Base-by-base conservation (phyloP, 345 rosid species). In the Aegle marmelos region DNA sequence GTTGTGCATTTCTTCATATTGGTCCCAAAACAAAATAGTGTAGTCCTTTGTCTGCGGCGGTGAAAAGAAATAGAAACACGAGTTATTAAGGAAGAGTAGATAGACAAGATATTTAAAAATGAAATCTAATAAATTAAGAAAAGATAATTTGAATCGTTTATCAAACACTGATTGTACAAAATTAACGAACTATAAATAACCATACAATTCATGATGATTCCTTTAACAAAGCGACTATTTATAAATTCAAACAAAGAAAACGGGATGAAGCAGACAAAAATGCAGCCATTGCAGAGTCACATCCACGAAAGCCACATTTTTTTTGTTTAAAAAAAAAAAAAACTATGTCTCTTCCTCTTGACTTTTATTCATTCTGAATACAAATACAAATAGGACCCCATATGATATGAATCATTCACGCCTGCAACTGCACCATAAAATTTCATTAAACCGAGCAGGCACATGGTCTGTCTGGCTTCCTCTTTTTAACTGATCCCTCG, bases 261-360 rank as follows among this genome's bases (percentile, higher is more conserved):
- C 7, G 4, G 22, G 57, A 53, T 53, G 57, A 14, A 59, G 25
- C 41, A 70, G 81, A 78, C 78, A 79, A 69, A 69, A 10, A 25
- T 64, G 58, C 58, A 67, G 58, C 73, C 66, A 65, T 45, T 45
- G 83, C 73, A 74, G 25, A 64, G 83, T 86, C 86, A 82, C 82
- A 66, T 80, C 85, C 78, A 67, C 76, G 80, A 76, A 77, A 84
- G 82, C 71, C 76, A 79, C 76, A 9, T n/a, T 69, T 17, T 45
- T 22, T 19, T 0, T 21, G 0, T 19, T 21, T 33, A n/a, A n/a
- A n/a, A n/a, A n/a, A n/a, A n/a, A n/a, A n/a, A n/a, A n/a, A n/a
- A n/a, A n/a, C 3, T 39, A 34, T 74, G 33, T 74, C 54, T 73
- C 28, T 9, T 36, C 37, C 41, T 33, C 83, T 59, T 59, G 80